These are phyloP conservation scores for Cladosporium sp. DNA, from an alignment of 2,329 filamentous ascomycete species.

Conservation along the genomic window DNA sequence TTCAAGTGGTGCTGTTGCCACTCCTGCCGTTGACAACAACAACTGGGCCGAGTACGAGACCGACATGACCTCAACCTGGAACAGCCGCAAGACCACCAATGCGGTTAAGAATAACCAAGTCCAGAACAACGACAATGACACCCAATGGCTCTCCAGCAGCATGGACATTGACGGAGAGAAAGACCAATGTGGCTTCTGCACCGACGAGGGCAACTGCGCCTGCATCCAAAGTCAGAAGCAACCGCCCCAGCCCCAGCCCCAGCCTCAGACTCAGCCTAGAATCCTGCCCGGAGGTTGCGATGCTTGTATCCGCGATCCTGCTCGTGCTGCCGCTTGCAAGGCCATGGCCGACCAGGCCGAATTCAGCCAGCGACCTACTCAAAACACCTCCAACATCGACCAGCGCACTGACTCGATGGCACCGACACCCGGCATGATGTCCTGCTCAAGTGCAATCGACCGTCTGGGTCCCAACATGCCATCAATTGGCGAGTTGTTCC, in stretches of 20 bases:
- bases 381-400: background rate
- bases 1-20: background rate
- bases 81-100: conserved; percentile 17
- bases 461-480: conserved; percentile 10
- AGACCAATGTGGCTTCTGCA: conserved; percentile 35
- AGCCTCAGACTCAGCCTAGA: background rate
- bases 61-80: conserved; percentile 27
- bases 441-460: conserved; percentile 24
- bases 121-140: conserved; percentile 21
- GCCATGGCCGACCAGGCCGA: conserved; percentile 25
- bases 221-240: conserved; percentile 22
- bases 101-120: background rate
- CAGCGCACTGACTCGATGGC: conserved; percentile 16
- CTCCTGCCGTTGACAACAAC: background rate
- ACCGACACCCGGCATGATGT: conserved; percentile 21
- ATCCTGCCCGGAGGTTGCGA: conserved; percentile 32
- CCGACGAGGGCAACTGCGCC: conserved; percentile 29
- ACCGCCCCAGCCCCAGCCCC: background rate
- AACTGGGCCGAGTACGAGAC: conserved; percentile 2
- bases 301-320: conserved; percentile 30
- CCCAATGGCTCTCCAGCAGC: conserved; percentile 24
- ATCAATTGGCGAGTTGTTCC: conserved; percentile 24
- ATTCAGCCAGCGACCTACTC: background rate
- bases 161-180: conserved; percentile 19
- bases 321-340: conserved; percentile 29